Evolutionary conservation across 2,329 filamentous ascomycete genomes (phyloP).

Genomic region (Myotisia sp.): DNA sequence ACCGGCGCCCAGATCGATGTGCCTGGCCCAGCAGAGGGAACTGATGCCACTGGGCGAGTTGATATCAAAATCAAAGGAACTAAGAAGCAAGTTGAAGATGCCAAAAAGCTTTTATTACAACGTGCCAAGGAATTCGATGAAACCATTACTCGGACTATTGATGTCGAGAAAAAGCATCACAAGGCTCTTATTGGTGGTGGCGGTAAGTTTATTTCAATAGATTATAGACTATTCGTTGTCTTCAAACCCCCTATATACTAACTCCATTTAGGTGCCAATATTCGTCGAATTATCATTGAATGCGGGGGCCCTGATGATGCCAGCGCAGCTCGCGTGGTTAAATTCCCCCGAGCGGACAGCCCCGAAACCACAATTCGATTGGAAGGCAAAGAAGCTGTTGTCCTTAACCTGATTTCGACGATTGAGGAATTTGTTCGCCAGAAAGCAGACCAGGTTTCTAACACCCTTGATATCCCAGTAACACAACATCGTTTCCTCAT

Average conservation of each 20-base stretch:
- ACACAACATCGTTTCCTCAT: constrained; percentile 87
- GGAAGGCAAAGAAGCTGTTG: constrained; percentile 68
- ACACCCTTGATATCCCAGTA: constrained; percentile 65
- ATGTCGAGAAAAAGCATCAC: constrained; percentile 92
- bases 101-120: constrained; percentile 79
- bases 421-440: constrained; percentile 73
- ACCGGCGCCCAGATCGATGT: constrained; percentile 88
- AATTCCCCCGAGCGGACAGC: constrained; percentile 81
- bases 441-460: constrained; percentile 67
- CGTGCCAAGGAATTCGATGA: constrained; percentile 79
- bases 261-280: constrained; percentile 54
- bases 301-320: constrained; percentile 83
- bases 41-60: constrained; percentile 51
- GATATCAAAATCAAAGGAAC: constrained; percentile 89
- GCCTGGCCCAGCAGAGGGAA: constrained; percentile 60
- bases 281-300: constrained; percentile 71
- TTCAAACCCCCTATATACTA: constrained; percentile 19
- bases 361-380: constrained; percentile 73
- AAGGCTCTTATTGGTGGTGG: constrained; percentile 74
- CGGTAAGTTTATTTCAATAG: constrained; percentile 45
- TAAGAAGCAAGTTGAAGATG: constrained; percentile 76
- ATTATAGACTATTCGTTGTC: background rate
- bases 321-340: constrained; percentile 74
- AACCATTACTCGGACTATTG: constrained; percentile 68
- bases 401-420: constrained; percentile 73